Evolutionary conservation across 2,329 filamentous ascomycete genomes (phyloP).

Genomic region (Xylaria sp.): DNA sequence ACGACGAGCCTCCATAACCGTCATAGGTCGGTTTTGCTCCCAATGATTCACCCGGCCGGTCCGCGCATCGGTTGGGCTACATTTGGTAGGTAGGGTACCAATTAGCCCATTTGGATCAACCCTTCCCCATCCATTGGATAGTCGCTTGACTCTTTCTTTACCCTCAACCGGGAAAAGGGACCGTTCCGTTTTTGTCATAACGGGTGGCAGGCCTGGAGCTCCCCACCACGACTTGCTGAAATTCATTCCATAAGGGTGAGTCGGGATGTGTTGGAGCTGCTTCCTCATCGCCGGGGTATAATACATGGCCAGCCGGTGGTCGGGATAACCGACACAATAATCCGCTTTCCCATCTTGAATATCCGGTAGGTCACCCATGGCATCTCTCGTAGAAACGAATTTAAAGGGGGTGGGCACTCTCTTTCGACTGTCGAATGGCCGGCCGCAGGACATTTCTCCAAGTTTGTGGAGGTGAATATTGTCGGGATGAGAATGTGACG

Average conservation of each 20-base stretch:
- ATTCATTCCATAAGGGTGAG: constrained; percentile 58
- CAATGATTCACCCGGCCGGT: constrained; percentile 67
- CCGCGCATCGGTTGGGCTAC: constrained; percentile 58
- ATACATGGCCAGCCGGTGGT: constrained; percentile 63
- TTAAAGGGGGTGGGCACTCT: constrained; percentile 63
- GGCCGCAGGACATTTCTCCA: constrained; percentile 64
- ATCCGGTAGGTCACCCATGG: constrained; percentile 63
- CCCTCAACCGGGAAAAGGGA: constrained; percentile 30
- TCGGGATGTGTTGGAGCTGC: constrained; percentile 65
- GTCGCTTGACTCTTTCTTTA: constrained; percentile 18
- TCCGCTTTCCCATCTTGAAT: constrained; percentile 67
- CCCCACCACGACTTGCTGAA: constrained; percentile 53
- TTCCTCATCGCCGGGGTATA: constrained; percentile 47
- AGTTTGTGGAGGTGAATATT: constrained; percentile 46
- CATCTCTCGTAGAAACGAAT: constrained; percentile 59
- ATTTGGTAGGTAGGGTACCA: constrained; percentile 65
- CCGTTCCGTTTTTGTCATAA: constrained; percentile 19
- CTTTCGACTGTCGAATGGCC: constrained; percentile 61
- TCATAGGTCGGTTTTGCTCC: constrained; percentile 64
- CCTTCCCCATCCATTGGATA: constrained; percentile 57
- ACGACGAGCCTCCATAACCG: constrained; percentile 69
- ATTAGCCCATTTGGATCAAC: constrained; percentile 60
- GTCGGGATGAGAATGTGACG: constrained; percentile 67
- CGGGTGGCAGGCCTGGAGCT: constrained; percentile 24
- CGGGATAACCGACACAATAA: constrained; percentile 68